phyloP scores from a whole-genome alignment of 768 basidiomycete species.

The Pseudohyphozyma bogoriensis region DNA sequence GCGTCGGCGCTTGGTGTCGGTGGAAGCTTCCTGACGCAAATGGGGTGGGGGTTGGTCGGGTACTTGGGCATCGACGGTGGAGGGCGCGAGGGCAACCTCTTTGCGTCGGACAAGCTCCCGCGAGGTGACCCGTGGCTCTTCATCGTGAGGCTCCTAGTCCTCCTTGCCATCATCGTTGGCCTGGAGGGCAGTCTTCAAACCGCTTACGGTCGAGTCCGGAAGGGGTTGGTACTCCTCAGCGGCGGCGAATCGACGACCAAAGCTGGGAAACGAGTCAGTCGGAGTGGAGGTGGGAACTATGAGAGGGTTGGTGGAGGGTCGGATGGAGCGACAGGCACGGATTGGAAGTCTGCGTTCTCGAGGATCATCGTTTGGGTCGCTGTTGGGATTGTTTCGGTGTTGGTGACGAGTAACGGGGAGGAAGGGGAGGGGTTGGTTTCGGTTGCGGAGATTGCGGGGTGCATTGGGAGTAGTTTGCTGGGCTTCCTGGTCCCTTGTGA shows the following conservation, averaged over 20 bases:
- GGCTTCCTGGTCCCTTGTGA: slow-evolving; percentile 26
- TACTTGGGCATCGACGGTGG: slow-evolving; percentile 14
- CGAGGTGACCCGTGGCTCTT: slow-evolving; percentile 19
- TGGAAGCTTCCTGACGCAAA: slow-evolving; percentile 13
- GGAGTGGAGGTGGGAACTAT: background rate
- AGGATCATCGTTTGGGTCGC: slow-evolving; percentile 9
- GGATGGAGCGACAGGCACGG: background rate
- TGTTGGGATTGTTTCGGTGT: background rate
- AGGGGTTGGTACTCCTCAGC: background rate
- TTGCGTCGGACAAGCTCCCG: slow-evolving; percentile 14
- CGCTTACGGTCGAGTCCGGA: background rate
- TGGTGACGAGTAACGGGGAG: background rate
- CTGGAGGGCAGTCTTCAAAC: background rate
- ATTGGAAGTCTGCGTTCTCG: background rate
- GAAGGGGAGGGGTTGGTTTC: slow-evolving; percentile 16
- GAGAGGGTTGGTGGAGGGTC: background rate
- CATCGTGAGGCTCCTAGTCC: slow-evolving; percentile 17
- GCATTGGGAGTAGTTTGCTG: slow-evolving; percentile 4
- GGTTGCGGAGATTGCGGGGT: slow-evolving; percentile 12
- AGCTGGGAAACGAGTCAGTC: background rate
- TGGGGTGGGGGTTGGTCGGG: slow-evolving; percentile 30
- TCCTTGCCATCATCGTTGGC: slow-evolving; percentile 10
- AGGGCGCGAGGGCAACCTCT: slow-evolving; percentile 15
- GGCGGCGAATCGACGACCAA: background rate
- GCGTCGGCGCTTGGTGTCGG: slow-evolving; percentile 20